phyloP scores from a whole-genome alignment of 106 monocot genomes.

The Alisma plantagoaquatica region DNA sequence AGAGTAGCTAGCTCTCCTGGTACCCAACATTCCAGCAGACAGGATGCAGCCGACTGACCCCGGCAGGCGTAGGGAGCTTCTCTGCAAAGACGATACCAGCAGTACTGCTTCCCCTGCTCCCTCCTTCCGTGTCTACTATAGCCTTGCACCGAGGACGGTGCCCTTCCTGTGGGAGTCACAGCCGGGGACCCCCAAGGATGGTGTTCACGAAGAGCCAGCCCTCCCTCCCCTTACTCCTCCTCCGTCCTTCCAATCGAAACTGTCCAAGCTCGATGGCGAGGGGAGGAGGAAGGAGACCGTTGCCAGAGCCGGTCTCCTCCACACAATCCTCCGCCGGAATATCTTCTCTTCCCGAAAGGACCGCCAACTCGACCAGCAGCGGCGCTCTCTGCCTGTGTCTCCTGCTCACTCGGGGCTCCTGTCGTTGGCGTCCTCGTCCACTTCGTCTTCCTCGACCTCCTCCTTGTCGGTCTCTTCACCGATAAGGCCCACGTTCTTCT shows the following conservation, averaged over 20 bases:
- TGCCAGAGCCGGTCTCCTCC: not conserved
- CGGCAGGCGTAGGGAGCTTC: too few relatives aligned
- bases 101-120: too few relatives aligned
- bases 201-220: not conserved
- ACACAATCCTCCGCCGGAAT: not conserved
- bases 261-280: too few relatives aligned
- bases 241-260: constrained; percentile 2
- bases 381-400: not conserved
- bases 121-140: constrained; percentile 5
- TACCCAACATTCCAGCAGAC: too few relatives aligned
- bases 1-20: too few relatives aligned
- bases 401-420: not conserved
- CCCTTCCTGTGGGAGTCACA: constrained; percentile 7
- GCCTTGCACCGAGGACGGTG: not conserved
- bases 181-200: constrained; percentile 2
- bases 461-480: too few relatives aligned
- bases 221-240: constrained; percentile 3
- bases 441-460: not conserved
- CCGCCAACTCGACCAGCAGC: not conserved
- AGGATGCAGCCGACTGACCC: too few relatives aligned
- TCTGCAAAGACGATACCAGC: too few relatives aligned
- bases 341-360: not conserved
- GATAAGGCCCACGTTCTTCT: too few relatives aligned
- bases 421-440: not conserved
- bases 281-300: too few relatives aligned